Evolutionary conservation across 2,329 filamentous ascomycete species (phyloP).

Genomic region (Nigrospora sphaerica): DNA sequence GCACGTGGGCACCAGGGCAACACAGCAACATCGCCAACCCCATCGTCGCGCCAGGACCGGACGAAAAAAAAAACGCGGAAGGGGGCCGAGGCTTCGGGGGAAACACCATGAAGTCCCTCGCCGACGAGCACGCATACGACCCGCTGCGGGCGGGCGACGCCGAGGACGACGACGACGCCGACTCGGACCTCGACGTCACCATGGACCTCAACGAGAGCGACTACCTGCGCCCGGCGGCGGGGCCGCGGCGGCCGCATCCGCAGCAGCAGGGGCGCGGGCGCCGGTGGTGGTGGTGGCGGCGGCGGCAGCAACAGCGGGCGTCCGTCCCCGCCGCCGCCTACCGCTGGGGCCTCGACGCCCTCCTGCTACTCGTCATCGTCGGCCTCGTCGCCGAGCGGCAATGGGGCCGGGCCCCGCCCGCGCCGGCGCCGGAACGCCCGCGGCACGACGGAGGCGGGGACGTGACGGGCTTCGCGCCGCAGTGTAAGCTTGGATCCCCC

Average conservation of each 20-base stretch:
- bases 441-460: constrained; percentile 27
- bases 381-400: constrained; percentile 23
- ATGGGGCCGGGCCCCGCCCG: constrained; percentile 3
- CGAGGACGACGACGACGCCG: constrained; percentile 20
- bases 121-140: too few relatives aligned
- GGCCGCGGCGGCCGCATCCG: too few relatives aligned
- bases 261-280: background rate
- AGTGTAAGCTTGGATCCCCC: constrained; percentile 17
- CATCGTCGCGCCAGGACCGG: too few relatives aligned
- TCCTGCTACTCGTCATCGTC: constrained; percentile 26
- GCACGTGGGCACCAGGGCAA: too few relatives aligned
- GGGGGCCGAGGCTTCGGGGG: too few relatives aligned
- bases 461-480: constrained; percentile 31
- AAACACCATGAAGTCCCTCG: too few relatives aligned
- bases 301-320: constrained; percentile 6
- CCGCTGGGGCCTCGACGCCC: constrained; percentile 24
- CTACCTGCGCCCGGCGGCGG: constrained; percentile 11
- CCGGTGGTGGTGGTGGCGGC: background rate
- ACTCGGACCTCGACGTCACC: constrained; percentile 35
- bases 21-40: constrained; percentile 5
- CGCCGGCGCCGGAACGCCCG: background rate
- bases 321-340: constrained; percentile 12
- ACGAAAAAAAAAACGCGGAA: too few relatives aligned
- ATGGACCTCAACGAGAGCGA: constrained; percentile 35
- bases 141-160: constrained; percentile 15